Conservation (phyloP, 345 rosid species). For the Gossypium herbaceum region DNA sequence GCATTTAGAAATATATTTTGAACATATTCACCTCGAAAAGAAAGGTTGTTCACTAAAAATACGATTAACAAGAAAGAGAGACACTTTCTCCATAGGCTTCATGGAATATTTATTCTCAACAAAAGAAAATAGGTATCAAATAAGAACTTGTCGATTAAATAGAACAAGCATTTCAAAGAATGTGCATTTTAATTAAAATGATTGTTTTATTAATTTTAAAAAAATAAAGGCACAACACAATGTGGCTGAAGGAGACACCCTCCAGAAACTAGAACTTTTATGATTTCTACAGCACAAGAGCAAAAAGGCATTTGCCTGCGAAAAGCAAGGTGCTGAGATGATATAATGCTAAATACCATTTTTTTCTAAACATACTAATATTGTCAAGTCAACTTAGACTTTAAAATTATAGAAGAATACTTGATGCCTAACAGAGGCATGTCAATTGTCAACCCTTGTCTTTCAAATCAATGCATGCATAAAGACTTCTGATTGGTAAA, state of each 20-base stretch:
- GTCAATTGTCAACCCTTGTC: background rate
- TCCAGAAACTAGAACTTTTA: background rate
- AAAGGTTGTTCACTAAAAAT: background rate
- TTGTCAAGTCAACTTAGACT: background rate
- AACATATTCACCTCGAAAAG: background rate
- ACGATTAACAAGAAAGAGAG: background rate
- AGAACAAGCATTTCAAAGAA: background rate
- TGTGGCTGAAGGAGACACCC: background rate
- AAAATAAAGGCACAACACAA: background rate
- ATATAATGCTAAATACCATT: background rate
- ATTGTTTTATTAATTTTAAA: background rate
- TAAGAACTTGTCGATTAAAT: background rate
- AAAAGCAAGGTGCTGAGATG: background rate
- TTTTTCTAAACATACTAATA: background rate
- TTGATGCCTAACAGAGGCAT: background rate
- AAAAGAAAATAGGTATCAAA: background rate
- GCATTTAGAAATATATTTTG: slow-evolving; percentile 20
- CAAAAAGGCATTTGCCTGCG: background rate
- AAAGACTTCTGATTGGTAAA: background rate
- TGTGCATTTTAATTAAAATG: background rate
- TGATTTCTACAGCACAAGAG: background rate
- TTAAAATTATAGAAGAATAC: background rate
- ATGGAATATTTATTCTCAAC: slow-evolving; percentile 1
- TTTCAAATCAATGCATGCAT: background rate
- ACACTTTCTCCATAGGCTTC: background rate